A percentile compares a stretch with the other conserved stretches of the same genome.
Conservation (phyloP, 2,329 filamentous ascomycete species). For the Xylaria multiplex region DNA sequence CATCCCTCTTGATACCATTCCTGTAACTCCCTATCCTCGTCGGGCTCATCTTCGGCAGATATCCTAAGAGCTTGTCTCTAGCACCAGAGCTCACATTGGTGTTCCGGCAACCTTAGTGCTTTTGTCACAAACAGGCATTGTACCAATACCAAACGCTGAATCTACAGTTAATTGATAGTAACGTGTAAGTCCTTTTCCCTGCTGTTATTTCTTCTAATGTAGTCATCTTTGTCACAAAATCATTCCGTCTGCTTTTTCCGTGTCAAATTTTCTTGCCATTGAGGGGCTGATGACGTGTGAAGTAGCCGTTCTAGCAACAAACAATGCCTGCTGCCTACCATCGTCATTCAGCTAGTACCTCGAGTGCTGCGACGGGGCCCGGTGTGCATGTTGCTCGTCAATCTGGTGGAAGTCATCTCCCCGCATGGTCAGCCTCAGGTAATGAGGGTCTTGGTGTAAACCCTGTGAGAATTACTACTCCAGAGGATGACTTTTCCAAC, state of each 20-base stretch:
- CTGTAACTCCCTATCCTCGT: neutral
- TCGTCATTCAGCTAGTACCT: conserved; percentile 29
- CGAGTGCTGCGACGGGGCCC: conserved; percentile 17
- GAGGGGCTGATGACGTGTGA: conserved; percentile 9
- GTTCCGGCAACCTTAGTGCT: neutral
- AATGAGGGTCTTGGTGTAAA: conserved; percentile 33
- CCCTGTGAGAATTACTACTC: conserved; percentile 29
- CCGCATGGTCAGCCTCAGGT: conserved; percentile 39
- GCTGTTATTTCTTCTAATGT: neutral
- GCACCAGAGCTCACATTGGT: neutral
- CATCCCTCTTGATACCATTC: conserved; percentile 1
- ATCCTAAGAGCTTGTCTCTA: conserved; percentile 1
- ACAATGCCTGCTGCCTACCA: conserved; percentile 34
- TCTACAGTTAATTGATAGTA: neutral
- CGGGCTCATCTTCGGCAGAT: neutral
- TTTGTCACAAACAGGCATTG: conserved; percentile 2
- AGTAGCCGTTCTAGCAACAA: neutral
- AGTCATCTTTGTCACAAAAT: neutral
- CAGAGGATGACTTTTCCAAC: conserved; percentile 23
- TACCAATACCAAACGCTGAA: conserved; percentile 3
- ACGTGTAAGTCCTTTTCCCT: conserved; percentile 10
- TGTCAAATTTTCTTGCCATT: neutral
- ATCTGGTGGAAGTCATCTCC: conserved; percentile 21
- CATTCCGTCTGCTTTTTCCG: neutral
- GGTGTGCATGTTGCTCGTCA: conserved; percentile 24